These are phyloP conservation scores for Fallopia convolvulus DNA, from an alignment of 148 eudicot species.

Conservation along the genomic window DNA sequence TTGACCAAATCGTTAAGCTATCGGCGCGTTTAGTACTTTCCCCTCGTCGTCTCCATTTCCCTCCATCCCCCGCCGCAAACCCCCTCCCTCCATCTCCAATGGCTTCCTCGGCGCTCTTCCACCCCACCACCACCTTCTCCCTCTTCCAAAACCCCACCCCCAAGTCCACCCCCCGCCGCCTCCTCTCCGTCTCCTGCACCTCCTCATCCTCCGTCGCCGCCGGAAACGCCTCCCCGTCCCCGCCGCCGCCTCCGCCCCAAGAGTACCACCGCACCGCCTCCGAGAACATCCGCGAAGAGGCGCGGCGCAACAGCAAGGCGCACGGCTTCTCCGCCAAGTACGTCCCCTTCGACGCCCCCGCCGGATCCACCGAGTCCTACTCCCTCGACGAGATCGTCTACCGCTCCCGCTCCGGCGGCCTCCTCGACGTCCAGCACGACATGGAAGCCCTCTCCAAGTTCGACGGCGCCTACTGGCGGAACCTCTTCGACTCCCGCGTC, in stretches of 20 bases:
- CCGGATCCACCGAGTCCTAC: constrained; percentile 52
- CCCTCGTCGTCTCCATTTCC: neutral
- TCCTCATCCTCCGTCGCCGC: constrained; percentile 13
- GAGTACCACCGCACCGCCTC: constrained; percentile 47
- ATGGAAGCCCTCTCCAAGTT: constrained; percentile 47
- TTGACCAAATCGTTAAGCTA: neutral
- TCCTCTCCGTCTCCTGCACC: constrained; percentile 16
- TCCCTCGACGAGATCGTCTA: constrained; percentile 95
- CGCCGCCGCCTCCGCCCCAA: neutral
- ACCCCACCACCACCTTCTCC: constrained; percentile 14
- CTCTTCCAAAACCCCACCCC: constrained; percentile 23
- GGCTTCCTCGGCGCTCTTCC: constrained; percentile 21
- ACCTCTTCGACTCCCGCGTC: constrained; percentile 70
- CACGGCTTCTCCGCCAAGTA: constrained; percentile 70
- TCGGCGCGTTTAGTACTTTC: neutral
- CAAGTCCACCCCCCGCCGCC: constrained; percentile 8
- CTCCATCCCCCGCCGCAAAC: too few species aligned
- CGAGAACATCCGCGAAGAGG: constrained; percentile 72
- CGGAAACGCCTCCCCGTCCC: neutral
- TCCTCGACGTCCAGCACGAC: constrained; percentile 80
- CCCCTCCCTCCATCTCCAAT: constrained; percentile 3
- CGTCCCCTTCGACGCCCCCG: constrained; percentile 58
- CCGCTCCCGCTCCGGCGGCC: constrained; percentile 67
- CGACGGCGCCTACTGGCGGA: constrained; percentile 61
- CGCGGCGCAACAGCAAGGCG: constrained; percentile 41